Evolutionary conservation across 2,329 filamentous ascomycete species (phyloP), one percentile per base, ranked within the genome.

Genomic region (Gaeumannomyces sp.): DNA sequence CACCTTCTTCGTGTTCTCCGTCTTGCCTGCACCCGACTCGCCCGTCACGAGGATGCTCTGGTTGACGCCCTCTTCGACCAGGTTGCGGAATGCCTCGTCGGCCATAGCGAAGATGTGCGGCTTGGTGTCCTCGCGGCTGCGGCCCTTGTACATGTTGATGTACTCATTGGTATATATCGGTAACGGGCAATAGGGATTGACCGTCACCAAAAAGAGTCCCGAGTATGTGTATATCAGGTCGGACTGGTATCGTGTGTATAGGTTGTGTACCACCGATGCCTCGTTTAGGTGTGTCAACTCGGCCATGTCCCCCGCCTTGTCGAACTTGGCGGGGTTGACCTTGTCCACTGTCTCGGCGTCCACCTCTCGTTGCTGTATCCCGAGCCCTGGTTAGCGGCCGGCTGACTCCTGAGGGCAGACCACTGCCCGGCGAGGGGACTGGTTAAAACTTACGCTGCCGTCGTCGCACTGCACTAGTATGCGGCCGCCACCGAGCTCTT

Each of bases 191-290:
- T 99, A 99, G 0, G 96, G 95, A 74, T 99, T 99, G 68, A 99
- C 91, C 0, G 96, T 96, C 61, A 99, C 95, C 73, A 99, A 81
- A 79, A 99, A 99, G 57, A 99, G 83, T 0, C 95, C 95, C 0
- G 95, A 99, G 76, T 99, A 99, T 28, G 95, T 99, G 81, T 96
- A 99, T 70, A 99, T 99, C 67, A 99, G 80, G 77, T 99, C 95
- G 59, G 95, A 86, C 76, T 97, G 92, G 75, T 99, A 99, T 77
- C 95, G 85, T 82, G 92, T 94, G 70, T 96, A 90, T 65, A 99
- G 84, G 74, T 99, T 99, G 79, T 99, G 93, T 63, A 99, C 93
- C 63, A 99, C 95, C 0, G 95, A 98, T 28, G 94, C 91, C 79
- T 99, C 95, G 77, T 99, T 99, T 68, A 99, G 81, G 77, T 99